Conservation (phyloP, 2,329 filamentous ascomycete species). For the Fusarium veterinarium region DNA sequence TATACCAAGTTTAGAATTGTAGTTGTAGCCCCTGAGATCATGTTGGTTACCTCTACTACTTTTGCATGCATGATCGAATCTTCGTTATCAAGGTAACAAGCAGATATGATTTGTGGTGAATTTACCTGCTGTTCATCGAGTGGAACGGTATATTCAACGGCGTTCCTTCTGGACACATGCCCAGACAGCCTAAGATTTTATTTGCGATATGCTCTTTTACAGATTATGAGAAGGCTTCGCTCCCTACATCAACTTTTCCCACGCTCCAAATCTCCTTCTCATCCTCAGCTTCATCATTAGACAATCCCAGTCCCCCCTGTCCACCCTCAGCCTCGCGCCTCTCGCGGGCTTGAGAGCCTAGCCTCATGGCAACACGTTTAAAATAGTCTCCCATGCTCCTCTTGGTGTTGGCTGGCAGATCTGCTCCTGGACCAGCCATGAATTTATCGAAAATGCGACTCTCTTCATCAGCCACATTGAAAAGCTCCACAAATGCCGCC, state of each 20-base stretch:
- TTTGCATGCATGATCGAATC: background rate
- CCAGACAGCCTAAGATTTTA: background rate
- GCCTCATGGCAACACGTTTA: slow-evolving; percentile 86
- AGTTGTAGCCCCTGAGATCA: background rate
- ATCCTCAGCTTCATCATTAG: slow-evolving; percentile 92
- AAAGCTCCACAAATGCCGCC: slow-evolving; percentile 91
- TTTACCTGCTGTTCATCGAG: background rate
- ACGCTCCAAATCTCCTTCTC: slow-evolving; percentile 97
- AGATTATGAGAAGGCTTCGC: slow-evolving; percentile 38
- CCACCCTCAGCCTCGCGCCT: slow-evolving; percentile 92
- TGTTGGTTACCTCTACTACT: background rate
- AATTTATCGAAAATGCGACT: slow-evolving; percentile 90
- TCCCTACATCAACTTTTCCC: slow-evolving; percentile 77
- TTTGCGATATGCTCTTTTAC: background rate
- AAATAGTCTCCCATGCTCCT: slow-evolving; percentile 97
- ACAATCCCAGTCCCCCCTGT: slow-evolving; percentile 83
- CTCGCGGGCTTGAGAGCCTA: slow-evolving; percentile 90
- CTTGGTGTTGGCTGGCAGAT: slow-evolving; percentile 78
- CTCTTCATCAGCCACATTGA: slow-evolving; percentile 90
- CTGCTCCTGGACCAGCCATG: slow-evolving; percentile 74
- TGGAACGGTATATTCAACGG: background rate
- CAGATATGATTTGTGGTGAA: background rate
- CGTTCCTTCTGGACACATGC: background rate
- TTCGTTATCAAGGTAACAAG: background rate
- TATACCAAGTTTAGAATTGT: background rate